Evolutionary conservation across 257 asterid species (phyloP).

Genomic region (Sherardia arvensis): DNA sequence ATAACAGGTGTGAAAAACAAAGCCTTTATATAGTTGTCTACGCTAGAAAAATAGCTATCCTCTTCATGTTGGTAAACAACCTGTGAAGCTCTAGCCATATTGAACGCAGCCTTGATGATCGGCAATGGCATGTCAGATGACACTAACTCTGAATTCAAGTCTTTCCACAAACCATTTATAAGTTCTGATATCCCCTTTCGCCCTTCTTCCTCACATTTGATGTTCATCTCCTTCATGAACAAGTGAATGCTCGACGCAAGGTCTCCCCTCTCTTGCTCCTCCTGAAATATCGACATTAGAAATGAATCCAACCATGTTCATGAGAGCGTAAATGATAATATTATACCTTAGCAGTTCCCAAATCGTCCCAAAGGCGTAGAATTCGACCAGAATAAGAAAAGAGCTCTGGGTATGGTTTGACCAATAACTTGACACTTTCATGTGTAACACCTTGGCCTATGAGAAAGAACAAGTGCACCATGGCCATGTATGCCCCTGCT

Average conservation of each 20-base stretch:
- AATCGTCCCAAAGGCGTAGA: constrained; percentile 71
- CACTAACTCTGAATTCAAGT: constrained; percentile 41
- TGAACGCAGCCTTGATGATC: constrained; percentile 43
- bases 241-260: constrained; percentile 49
- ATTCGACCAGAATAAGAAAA: constrained; percentile 57
- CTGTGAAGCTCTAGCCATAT: constrained; percentile 73
- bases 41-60: constrained; percentile 50
- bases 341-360: constrained; percentile 56
- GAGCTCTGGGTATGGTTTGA: constrained; percentile 47
- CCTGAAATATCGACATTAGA: constrained; percentile 18
- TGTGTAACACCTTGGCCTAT: constrained; percentile 52
- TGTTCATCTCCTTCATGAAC: constrained; percentile 39
- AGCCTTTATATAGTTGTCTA: constrained; percentile 58
- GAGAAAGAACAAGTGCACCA: constrained; percentile 57
- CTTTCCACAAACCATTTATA: constrained; percentile 43
- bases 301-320: too few species aligned
- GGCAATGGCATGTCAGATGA: constrained; percentile 33
- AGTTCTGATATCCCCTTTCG: constrained; percentile 30
- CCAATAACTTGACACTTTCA: constrained; percentile 25
- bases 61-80: constrained; percentile 68
- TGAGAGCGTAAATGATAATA: too few species aligned
- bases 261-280: constrained; percentile 69
- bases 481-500: constrained; percentile 66
- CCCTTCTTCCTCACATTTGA: constrained; percentile 36
- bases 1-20: constrained; percentile 60